A percentile compares a stretch with the other conserved stretches of the same genome.
phyloP scores from a whole-genome alignment of 1,284 basidiomycete genomes.

The Anthracocystis setariae region DNA sequence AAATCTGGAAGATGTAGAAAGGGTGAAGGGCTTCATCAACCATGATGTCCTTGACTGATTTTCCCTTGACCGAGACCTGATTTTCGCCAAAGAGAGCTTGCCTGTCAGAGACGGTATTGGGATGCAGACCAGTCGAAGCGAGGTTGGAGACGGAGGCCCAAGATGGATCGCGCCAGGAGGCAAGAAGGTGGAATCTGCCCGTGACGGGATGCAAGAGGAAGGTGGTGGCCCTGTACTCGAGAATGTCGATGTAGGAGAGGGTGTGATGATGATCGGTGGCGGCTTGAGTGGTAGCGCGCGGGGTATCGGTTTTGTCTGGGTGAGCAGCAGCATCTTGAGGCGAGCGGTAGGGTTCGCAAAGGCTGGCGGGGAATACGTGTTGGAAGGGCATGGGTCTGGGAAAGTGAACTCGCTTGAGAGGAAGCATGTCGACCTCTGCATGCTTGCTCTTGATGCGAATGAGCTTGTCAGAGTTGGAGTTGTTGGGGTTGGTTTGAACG shows the following conservation, averaged over 20 bases:
- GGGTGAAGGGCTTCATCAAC: slow-evolving; percentile 52
- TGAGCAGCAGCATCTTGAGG: slow-evolving; percentile 22
- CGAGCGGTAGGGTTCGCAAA: slow-evolving; percentile 14
- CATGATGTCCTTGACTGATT: slow-evolving; percentile 28
- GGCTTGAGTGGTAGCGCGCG: not conserved
- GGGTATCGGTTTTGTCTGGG: not conserved
- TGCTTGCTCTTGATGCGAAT: slow-evolving; percentile 48
- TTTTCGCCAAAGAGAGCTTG: slow-evolving; percentile 48
- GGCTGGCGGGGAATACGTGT: slow-evolving; percentile 26
- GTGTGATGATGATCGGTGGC: not conserved
- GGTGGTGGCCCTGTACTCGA: slow-evolving; percentile 42
- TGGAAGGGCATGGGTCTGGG: slow-evolving; percentile 11
- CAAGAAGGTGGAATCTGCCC: slow-evolving; percentile 37
- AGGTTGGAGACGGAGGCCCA: slow-evolving; percentile 17
- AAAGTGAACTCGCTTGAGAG: slow-evolving; percentile 35
- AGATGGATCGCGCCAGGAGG: slow-evolving; percentile 33
- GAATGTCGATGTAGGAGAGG: slow-evolving; percentile 24
- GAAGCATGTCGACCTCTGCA: slow-evolving; percentile 37
- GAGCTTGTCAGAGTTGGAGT: slow-evolving; percentile 27
- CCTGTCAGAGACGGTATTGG: slow-evolving; percentile 3
- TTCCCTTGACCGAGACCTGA: slow-evolving; percentile 41
- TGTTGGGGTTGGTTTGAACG: not conserved
- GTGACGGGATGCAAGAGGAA: slow-evolving; percentile 41
- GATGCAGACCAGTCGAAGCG: slow-evolving; percentile 16
- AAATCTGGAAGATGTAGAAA: slow-evolving; percentile 55